phyloP scores from a whole-genome alignment of 768 basidiomycete genomes.

The Tephrocybe sp. region DNA sequence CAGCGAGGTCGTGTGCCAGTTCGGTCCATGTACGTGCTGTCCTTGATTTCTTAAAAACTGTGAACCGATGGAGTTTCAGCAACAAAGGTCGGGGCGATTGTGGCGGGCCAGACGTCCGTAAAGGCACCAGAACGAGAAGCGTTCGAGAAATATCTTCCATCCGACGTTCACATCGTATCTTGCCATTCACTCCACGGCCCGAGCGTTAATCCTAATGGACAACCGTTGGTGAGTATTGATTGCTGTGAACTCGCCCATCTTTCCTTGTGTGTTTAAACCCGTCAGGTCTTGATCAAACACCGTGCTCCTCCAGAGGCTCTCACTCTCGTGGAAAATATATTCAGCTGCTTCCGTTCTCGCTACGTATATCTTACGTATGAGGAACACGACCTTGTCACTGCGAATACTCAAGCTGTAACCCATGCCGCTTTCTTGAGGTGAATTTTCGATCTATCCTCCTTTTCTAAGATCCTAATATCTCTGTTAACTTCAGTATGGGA shows the following conservation, averaged over 20 bases:
- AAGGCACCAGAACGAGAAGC: constrained; percentile 92
- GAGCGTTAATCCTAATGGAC: constrained; percentile 79
- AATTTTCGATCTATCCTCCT: constrained; percentile 7
- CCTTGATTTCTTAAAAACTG: background rate
- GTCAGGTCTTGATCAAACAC: constrained; percentile 85
- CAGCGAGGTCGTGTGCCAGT: constrained; percentile 77
- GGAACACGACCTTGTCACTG: constrained; percentile 94
- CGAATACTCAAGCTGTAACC: constrained; percentile 97
- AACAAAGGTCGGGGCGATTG: constrained; percentile 88
- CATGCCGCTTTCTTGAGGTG: constrained; percentile 97
- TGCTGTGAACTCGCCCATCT: background rate
- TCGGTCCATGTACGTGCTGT: constrained; percentile 78
- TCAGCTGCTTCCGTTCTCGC: constrained; percentile 76
- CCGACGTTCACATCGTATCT: constrained; percentile 86
- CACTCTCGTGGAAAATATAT: constrained; percentile 74
- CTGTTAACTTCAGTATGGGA: constrained; percentile 72
- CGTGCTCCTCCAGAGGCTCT: constrained; percentile 75
- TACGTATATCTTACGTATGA: constrained; percentile 95
- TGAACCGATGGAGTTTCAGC: constrained; percentile 41
- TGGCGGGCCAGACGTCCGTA: constrained; percentile 95
- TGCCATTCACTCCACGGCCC: constrained; percentile 96
- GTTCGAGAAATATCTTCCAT: constrained; percentile 84
- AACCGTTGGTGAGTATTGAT: constrained; percentile 69
- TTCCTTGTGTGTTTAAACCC: background rate
- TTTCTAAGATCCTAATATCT: background rate